Evolutionary conservation across 2,329 filamentous ascomycete species (phyloP).

Genomic region (Lojkania enalia): DNA sequence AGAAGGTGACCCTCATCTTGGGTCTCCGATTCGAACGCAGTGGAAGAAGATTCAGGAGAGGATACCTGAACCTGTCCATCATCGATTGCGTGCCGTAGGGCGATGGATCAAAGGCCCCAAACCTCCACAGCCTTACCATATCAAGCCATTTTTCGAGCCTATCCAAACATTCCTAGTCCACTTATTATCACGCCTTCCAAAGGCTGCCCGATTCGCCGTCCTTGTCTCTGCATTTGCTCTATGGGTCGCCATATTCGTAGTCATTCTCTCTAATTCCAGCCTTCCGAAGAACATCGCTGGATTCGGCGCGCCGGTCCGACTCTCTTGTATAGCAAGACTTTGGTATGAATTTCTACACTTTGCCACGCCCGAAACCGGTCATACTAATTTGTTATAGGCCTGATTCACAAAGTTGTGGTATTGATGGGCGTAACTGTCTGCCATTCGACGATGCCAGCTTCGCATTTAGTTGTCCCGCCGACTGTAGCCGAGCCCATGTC

Average conservation of each 20-base stretch:
- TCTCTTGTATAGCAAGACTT: conserved; percentile 68
- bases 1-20: not conserved
- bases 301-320: conserved; percentile 66
- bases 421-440: conserved; percentile 60
- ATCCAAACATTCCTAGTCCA: conserved; percentile 68
- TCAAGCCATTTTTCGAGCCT: conserved; percentile 60
- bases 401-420: conserved; percentile 48
- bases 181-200: conserved; percentile 63
- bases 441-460: conserved; percentile 57
- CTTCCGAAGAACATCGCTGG: conserved; percentile 63
- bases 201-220: conserved; percentile 58
- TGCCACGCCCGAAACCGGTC: not conserved
- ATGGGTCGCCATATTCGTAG: conserved; percentile 70
- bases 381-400: conserved; percentile 38
- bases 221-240: conserved; percentile 61
- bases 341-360: conserved; percentile 55
- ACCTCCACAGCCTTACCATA: conserved; percentile 48
- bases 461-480: conserved; percentile 61
- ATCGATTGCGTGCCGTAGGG: conserved; percentile 20
- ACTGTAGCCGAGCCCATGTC: conserved; percentile 53
- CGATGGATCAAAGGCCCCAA: conserved; percentile 53
- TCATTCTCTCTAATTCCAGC: conserved; percentile 67
- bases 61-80: conserved; percentile 15
- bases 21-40: not conserved
- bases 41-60: conserved; percentile 20